Evolutionary conservation across 352 stramenopile species (phyloP), one percentile per base, ranked within the genome.

Genomic region (Globisporangium cederbergense): DNA sequence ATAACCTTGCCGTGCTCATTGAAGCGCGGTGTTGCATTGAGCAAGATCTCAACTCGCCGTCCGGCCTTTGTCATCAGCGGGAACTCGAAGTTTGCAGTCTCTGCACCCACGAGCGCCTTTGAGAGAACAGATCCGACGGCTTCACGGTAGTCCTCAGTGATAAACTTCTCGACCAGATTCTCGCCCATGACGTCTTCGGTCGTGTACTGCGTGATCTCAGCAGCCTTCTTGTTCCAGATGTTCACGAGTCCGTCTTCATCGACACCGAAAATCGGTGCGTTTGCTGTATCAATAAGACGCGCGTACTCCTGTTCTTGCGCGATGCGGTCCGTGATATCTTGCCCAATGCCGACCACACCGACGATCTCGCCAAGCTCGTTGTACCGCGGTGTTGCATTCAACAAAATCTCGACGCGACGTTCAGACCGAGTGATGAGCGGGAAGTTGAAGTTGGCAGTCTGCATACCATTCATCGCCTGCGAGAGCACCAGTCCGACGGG

Each of bases 361-460:
- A 16, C n/a, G 43, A 49, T 49, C 13, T 49, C n/a, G 0, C 43
- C 43, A 9, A 9, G n/a, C 13, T 49, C 13, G 43, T 49, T 16
- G 16, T 22, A 49, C 16, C 43, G 43, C 7, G 43, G 43, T 16
- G 43, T 49, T 0, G 43, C 43, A 22, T 49, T 49, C 43, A 49
- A 16, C 18, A 49, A 10, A 22, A 49, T 49, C 43, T 49, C 43
- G 4, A 49, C 13, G 5, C 43, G 43, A 8, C 43, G 14, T 0
- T 18, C 43, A 16, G 13, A 20, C 43, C 90, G 91, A 3, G 87
- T 95, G 56, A 94, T 90, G 3, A 96, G 58, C 20, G 83, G 86
- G 62, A 96, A 93, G 65, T 96, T 84, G 56, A 95, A 96, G 59
- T 95, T 94, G 18, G 85, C 86, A 0, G 85, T 91, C 42, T 83